Evolutionary conservation across 1,139 yeast species (phyloP).

Genomic region (Blastobotrys elegans): DNA sequence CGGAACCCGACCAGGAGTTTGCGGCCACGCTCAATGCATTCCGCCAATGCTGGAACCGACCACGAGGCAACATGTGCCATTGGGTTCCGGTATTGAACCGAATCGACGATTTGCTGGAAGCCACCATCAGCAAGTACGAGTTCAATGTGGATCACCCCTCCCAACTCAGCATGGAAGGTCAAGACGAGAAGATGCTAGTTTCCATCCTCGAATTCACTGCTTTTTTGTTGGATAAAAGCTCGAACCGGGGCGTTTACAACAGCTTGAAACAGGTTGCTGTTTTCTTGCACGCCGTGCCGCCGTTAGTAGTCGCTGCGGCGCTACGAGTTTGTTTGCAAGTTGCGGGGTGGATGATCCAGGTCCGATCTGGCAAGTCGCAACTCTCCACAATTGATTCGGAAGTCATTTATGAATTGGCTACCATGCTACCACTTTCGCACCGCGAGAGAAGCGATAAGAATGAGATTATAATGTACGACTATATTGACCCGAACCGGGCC

Average conservation of each 20-base stretch:
- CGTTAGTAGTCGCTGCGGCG: slow-evolving; percentile 57
- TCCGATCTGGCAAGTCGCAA: slow-evolving; percentile 41
- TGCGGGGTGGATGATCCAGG: slow-evolving; percentile 52
- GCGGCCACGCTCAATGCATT: slow-evolving; percentile 34
- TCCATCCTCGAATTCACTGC: slow-evolving; percentile 59
- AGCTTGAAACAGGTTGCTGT: slow-evolving; percentile 59
- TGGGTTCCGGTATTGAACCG: slow-evolving; percentile 76
- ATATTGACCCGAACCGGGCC: slow-evolving; percentile 22
- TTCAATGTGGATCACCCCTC: slow-evolving; percentile 44
- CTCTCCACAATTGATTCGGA: slow-evolving; percentile 31
- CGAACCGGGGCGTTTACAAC: slow-evolving; percentile 61
- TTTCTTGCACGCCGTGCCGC: slow-evolving; percentile 55
- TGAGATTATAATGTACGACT: slow-evolving; percentile 26
- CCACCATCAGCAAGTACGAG: slow-evolving; percentile 49
- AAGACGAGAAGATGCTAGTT: slow-evolving; percentile 47
- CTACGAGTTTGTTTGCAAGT: slow-evolving; percentile 58
- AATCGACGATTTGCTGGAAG: slow-evolving; percentile 63
- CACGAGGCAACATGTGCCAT: slow-evolving; percentile 66
- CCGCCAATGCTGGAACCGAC: slow-evolving; percentile 52
- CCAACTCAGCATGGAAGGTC: slow-evolving; percentile 42
- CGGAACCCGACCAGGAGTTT: slow-evolving; percentile 36
- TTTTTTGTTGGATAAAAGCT: slow-evolving; percentile 62
- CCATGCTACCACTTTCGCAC: slow-evolving; percentile 27
- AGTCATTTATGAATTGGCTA: slow-evolving; percentile 29
- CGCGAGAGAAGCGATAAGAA: slow-evolving; percentile 23